Base-by-base conservation (phyloP, 2,329 filamentous ascomycete genomes). In the Aspergillus nomiae region DNA sequence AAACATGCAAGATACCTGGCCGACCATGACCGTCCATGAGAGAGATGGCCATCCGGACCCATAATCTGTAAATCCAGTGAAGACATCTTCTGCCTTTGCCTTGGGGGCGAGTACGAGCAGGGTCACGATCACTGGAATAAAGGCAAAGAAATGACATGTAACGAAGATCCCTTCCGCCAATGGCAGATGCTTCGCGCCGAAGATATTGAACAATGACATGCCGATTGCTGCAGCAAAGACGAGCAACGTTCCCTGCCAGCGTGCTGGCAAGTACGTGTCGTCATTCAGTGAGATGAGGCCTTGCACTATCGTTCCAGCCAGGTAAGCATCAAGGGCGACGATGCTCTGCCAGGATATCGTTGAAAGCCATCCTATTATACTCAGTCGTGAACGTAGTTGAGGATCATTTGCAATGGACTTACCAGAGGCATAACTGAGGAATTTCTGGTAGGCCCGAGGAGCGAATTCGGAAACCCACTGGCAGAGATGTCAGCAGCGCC, bases 401-500 rank as follows among this genome's bases (percentile, higher is more conserved):
- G 26, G 14, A 4, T n/a, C 9, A 24, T 11, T 2, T 30, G 19
- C 38, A 28, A 21, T 46, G 11, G 24, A 24, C 43, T 46, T 16
- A 57, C 55, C 55, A 5, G 55, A 57, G 36, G 55, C 55, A 50
- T 58, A 58, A 32, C 56, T 58, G n/a, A 58, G 32, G n/a, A 48
- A 58, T 21, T 50, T 58, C 30, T 58, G 56, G 21, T 58, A 58
- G 4, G 32, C 21, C 19, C 41, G 56, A 19, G 56, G 41, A 10
- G 56, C 56, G 14, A 58, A 58, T 34, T 58, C 56, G 1, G 56
- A 58, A 50, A 58, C 56, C 56, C 56, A 58, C 41, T 57, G 14
- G n/a, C 21, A 12, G 14, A 14, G 10, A 46, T 24, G 43, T 46
- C 43, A 46, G 11, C 43, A 4, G 21, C 5, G n/a, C 6, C 9